Base-by-base conservation (phyloP, 352 stramenopile genomes). In the Elongisporangium prolatum region DNA sequence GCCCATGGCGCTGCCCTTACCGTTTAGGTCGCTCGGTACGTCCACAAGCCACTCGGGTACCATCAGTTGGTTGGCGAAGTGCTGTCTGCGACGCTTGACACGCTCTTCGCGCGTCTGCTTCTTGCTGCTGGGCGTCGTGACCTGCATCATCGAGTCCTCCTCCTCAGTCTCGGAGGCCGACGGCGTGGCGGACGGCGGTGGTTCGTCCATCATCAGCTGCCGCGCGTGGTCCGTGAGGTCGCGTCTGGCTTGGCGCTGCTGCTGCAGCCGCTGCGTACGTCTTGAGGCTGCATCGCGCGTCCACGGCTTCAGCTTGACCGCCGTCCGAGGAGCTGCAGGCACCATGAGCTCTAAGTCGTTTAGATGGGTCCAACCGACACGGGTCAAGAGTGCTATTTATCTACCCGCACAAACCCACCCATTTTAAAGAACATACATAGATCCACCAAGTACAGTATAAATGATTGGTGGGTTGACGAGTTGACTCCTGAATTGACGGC, bases 1-100 rank as follows among this genome's bases (percentile, higher is more conserved):
- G 25, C 86, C 88, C 2, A 84, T 60, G 21, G 66, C 61, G 59
- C 77, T 93, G 21, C 73, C 81, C 24, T 61, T 78, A 54, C 88
- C 88, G 57, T 97, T 94, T 47, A 97, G 72, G 54, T 93, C 85
- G 22, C 47, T 62, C 7, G 90, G 91, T 1, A 96, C 67, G 54
- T 96, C 85, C 28, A 96, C 72, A 60, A 98, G 80, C 89, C 91
- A 98, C 64, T 98, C 91, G 22, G 89, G 89, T 47, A 86, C 80
- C 69, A 87, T 89, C 21, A 97, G 60, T 62, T 97, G 89, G 56
- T 75, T 76, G 21, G 72, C 78, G 67, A 89, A 97, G 59, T 89
- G 76, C 50, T 86, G 77, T 47, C 80, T 67, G 9, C 83, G 75
- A 51, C 72, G 69, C 61, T 91, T 92, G 6, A 92, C 63, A 52